Conservation (phyloP, 2,329 filamentous ascomycete species). For the Clonostachys solani region DNA sequence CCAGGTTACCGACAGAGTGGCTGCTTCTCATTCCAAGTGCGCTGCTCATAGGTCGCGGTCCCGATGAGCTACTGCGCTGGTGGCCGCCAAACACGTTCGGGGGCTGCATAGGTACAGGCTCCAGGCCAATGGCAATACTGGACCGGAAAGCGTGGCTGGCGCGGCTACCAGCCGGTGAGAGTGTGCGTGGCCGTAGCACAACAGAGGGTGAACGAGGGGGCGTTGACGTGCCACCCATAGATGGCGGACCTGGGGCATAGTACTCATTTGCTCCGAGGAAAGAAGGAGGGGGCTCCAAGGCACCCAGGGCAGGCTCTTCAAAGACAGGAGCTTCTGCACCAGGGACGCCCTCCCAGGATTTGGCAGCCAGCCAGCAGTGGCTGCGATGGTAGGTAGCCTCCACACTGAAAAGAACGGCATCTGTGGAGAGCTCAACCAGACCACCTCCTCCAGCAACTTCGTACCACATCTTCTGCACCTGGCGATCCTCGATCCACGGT, state of each 20-base stretch:
- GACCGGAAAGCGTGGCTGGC: constrained; percentile 28
- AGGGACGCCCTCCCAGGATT: constrained; percentile 38
- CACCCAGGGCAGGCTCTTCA: constrained; percentile 27
- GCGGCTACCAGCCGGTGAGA: constrained; percentile 24
- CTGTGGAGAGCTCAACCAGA: constrained; percentile 53
- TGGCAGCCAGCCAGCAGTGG: constrained; percentile 51
- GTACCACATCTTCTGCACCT: constrained; percentile 69
- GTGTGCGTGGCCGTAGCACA: constrained; percentile 29
- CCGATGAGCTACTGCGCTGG: constrained; percentile 27
- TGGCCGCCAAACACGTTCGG: constrained; percentile 18
- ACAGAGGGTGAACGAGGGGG: constrained; percentile 21
- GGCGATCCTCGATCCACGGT: constrained; percentile 67
- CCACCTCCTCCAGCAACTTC: constrained; percentile 62
- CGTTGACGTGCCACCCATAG: constrained; percentile 15
- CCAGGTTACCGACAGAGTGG: constrained; percentile 27
- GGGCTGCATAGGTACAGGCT: constrained; percentile 33
- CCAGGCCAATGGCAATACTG: constrained; percentile 36
- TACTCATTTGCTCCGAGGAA: constrained; percentile 15
- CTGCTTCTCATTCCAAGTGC: constrained; percentile 18
- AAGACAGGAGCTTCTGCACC: constrained; percentile 16
- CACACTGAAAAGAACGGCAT: constrained; percentile 57
- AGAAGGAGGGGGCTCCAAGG: constrained; percentile 27
- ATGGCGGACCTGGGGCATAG: constrained; percentile 8
- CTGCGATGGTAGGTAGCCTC: constrained; percentile 56
- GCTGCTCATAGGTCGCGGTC: constrained; percentile 22